Base-by-base conservation (phyloP, 305 asterid species). In the Rubia balearica region DNA sequence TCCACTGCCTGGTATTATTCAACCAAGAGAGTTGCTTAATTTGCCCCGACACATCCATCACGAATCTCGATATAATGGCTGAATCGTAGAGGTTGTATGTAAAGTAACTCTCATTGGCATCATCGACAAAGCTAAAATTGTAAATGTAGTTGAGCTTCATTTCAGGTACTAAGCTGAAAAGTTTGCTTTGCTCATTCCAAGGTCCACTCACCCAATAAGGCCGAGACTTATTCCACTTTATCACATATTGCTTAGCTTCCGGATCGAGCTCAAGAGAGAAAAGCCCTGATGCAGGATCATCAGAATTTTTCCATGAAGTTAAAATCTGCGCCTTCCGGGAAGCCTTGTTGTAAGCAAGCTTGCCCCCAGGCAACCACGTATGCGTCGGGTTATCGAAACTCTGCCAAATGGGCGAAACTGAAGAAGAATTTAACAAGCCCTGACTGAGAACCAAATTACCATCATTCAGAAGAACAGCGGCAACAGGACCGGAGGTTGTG, bases 321-420 rank as follows among this genome's bases (percentile, higher is more conserved):
- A 86, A 74, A 27, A 71, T 80, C 68, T 82, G 86, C 60, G 65
- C 80, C 19, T 2, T 74, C 0, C n/a, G 60, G 1, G 86, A 81
- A 5, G 72, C 67, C 65, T 79, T 88, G 42, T 86, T 64, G 21
- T 80, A 86, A 8, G 85, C 68, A 70, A 90, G 67, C 77, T 79
- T 90, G 1, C 85, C 75, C 48, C 86, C 96, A 21, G 92, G 96
- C 63, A 90, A 62, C 87, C 89, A 87, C 38, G 96, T 86, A 64
- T 83, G 59, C 21, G 56, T 73, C 0, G 96, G 95, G 69, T 82
- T 12, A 74, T 85, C 86, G 59, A 90, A 64, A 72, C 95, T 88
- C 73, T 86, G 76, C 96, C 95, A 90, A 56, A 79, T 16, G 53
- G 84, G 75, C 7, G 75, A 38, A 17, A 71, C 71, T 40, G 83